Evolutionary conservation across 257 asterid genomes (phyloP).

Genomic region (Nicotiana tomentosiformis): DNA sequence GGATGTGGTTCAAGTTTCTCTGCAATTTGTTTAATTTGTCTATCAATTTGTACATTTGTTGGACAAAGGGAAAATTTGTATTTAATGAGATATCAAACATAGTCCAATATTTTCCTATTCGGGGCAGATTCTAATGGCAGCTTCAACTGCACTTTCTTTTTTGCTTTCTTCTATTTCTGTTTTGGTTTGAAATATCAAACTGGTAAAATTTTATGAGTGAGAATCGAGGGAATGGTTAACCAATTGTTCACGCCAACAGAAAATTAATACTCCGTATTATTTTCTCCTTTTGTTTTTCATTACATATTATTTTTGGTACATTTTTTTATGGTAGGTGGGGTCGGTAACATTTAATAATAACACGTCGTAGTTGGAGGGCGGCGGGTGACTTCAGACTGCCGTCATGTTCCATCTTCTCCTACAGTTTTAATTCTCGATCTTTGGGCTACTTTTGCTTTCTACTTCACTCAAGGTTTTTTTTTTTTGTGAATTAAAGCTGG

Average conservation of each 20-base stretch:
- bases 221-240: slow-evolving; percentile 8
- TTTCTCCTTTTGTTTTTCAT: neutral
- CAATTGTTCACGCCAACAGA: slow-evolving; percentile 19
- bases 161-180: neutral
- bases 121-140: neutral
- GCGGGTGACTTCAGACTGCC: slow-evolving; percentile 38
- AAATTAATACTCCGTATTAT: neutral
- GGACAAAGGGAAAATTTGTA: neutral
- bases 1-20: neutral
- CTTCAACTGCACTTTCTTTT: neutral
- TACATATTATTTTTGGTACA: neutral
- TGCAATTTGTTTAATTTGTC: neutral
- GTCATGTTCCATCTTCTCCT: slow-evolving; percentile 25
- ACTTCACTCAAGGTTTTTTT: neutral
- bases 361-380: slow-evolving; percentile 45
- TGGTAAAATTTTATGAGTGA: neutral
- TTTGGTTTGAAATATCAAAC: neutral
- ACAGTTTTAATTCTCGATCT: slow-evolving; percentile 11
- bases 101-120: slow-evolving; percentile 6
- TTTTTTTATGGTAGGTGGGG: too few relatives aligned
- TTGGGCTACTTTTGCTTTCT: neutral
- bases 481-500: neutral
- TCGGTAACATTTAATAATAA: neutral
- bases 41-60: neutral
- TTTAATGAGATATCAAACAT: neutral